Conservation (phyloP, 768 basidiomycete genomes). For the Naganishia randhawae region DNA sequence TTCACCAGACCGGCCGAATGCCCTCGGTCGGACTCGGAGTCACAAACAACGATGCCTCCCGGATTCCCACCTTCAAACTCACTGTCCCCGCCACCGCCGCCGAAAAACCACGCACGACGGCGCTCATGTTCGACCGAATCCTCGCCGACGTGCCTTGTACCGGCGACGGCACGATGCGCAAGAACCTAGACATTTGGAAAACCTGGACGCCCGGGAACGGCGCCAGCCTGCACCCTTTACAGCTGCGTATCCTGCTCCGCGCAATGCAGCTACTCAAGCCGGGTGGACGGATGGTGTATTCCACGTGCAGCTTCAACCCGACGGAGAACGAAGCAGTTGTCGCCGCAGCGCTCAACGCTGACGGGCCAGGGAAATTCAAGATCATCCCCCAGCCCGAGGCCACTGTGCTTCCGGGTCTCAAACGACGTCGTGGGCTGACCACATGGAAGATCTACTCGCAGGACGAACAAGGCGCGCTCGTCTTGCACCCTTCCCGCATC, state of each 20-base stretch:
- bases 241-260: conserved; percentile 84
- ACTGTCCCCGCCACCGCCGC: conserved; percentile 38
- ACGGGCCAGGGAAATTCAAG: conserved; percentile 61
- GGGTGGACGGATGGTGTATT: conserved; percentile 91
- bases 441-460: conserved; percentile 68
- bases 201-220: conserved; percentile 83
- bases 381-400: not conserved
- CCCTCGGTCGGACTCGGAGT: conserved; percentile 89
- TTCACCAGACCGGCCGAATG: conserved; percentile 92
- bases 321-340: conserved; percentile 96
- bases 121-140: conserved; percentile 81
- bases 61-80: conserved; percentile 39
- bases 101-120: conserved; percentile 34
- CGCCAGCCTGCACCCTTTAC: conserved; percentile 86
- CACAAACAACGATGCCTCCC: conserved; percentile 81
- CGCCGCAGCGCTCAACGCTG: conserved; percentile 71
- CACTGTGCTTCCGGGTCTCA: conserved; percentile 64
- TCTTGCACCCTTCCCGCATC: conserved; percentile 35
- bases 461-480: conserved; percentile 30
- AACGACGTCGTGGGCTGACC: conserved; percentile 69
- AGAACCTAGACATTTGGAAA: conserved; percentile 94
- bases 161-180: conserved; percentile 91
- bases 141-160: conserved; percentile 93
- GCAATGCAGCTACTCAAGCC: conserved; percentile 84
- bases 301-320: conserved; percentile 95